Conservation (phyloP, 1,284 basidiomycete genomes). For the Ganoderma lucidum region DNA sequence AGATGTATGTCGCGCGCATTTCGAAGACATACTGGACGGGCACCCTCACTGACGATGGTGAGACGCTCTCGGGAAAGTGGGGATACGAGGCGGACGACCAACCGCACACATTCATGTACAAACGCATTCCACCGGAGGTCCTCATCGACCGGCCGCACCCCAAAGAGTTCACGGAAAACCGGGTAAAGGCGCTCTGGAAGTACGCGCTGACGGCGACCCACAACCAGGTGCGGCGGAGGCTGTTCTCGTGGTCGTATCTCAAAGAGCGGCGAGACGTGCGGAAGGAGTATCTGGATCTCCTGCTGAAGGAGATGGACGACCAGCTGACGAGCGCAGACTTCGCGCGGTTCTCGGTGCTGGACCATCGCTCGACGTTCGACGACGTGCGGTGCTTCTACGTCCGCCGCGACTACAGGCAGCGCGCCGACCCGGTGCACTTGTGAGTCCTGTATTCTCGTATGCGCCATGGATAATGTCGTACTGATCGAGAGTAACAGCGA, state of each 20-base stretch:
- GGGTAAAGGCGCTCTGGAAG: slow-evolving; percentile 21
- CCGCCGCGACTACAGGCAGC: slow-evolving; percentile 7
- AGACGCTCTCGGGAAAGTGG: slow-evolving; percentile 26
- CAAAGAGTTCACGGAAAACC: slow-evolving; percentile 2
- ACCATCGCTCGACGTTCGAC: slow-evolving; percentile 16
- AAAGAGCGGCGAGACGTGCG: slow-evolving; percentile 23
- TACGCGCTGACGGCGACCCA: slow-evolving; percentile 16
- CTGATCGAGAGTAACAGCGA: slow-evolving; percentile 1
- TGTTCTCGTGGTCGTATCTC: slow-evolving; percentile 28
- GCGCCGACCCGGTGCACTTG: slow-evolving; percentile 6
- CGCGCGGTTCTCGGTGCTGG: slow-evolving; percentile 18
- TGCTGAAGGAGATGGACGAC: slow-evolving; percentile 17
- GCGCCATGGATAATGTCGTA: too few relatives aligned
- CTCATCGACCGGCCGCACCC: slow-evolving; percentile 20
- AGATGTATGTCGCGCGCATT: slow-evolving; percentile 21
- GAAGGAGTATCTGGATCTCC: slow-evolving; percentile 19
- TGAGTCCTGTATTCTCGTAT: not conserved
- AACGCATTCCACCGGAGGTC: slow-evolving; percentile 19
- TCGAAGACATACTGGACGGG: slow-evolving; percentile 18
- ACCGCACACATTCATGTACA: slow-evolving; percentile 19
- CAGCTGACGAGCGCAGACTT: slow-evolving; percentile 12
- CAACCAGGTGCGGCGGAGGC: slow-evolving; percentile 19
- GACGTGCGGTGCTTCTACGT: slow-evolving; percentile 15
- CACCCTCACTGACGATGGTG: slow-evolving; percentile 22
- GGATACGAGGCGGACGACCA: slow-evolving; percentile 15